Conservation (phyloP, 1,284 basidiomycete species). For the Pseudozyma tsukubaensis region DNA sequence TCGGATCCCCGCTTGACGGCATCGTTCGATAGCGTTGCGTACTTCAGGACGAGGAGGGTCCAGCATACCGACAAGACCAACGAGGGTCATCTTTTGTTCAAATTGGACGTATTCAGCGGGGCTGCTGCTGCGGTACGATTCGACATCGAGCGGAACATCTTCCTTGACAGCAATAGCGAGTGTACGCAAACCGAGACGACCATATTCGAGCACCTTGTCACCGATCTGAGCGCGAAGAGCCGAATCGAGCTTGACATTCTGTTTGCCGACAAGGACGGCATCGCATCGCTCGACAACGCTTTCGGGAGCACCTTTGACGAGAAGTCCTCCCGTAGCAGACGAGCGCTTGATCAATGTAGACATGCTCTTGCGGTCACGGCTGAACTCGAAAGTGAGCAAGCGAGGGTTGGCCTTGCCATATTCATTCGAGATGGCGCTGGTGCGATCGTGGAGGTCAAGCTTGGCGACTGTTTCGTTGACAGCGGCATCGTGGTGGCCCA, state of each 20-base stretch:
- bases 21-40: conserved; percentile 84
- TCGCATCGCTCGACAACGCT: conserved; percentile 89
- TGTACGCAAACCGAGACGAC: conserved; percentile 83
- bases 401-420: conserved; percentile 83
- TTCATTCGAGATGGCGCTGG: conserved; percentile 81
- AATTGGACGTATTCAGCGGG: conserved; percentile 86
- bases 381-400: conserved; percentile 94
- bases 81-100: conserved; percentile 83
- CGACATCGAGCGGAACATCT: conserved; percentile 75
- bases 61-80: conserved; percentile 95
- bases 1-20: conserved; percentile 90
- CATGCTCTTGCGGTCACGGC: conserved; percentile 98
- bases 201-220: conserved; percentile 78
- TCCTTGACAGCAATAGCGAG: conserved; percentile 90
- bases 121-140: conserved; percentile 70
- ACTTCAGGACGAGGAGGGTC: conserved; percentile 98
- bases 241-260: conserved; percentile 71
- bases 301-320: conserved; percentile 97
- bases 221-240: conserved; percentile 75
- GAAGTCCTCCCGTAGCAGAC: conserved; percentile 73
- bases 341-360: conserved; percentile 80
- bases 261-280: conserved; percentile 74
- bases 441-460: conserved; percentile 76
- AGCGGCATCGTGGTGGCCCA: conserved; percentile 71
- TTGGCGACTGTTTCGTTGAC: conserved; percentile 74